phyloP scores from a whole-genome alignment of 75 land plant species.

The Picea sitchensis region DNA sequence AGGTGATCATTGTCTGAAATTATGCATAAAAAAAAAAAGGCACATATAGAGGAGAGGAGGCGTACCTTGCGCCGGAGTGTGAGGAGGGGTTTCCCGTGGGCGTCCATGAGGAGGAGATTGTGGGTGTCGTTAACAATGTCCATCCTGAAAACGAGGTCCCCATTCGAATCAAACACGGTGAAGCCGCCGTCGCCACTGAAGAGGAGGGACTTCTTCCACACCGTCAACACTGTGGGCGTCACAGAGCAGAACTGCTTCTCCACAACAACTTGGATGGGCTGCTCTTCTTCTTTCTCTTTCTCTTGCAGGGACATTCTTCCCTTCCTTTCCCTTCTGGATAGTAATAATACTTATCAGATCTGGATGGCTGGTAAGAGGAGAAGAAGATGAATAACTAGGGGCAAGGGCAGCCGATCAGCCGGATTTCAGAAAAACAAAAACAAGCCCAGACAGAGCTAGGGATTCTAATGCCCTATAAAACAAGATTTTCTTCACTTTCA shows the following conservation, averaged over 20 bases:
- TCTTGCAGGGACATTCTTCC: too few relatives aligned
- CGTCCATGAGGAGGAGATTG: constrained; percentile 54
- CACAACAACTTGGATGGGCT: constrained; percentile 13
- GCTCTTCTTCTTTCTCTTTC: neutral
- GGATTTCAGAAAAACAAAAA: too few relatives aligned
- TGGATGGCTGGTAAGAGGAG: too few relatives aligned
- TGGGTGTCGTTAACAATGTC: constrained; percentile 35
- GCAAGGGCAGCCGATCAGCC: too few relatives aligned
- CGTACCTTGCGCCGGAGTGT: constrained; percentile 51
- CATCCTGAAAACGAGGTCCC: constrained; percentile 50
- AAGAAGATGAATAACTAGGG: too few relatives aligned
- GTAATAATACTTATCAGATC: too few relatives aligned
- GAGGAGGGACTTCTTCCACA: constrained; percentile 53
- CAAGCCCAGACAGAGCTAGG: too few relatives aligned
- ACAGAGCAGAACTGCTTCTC: constrained; percentile 22
- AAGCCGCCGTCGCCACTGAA: constrained; percentile 47
- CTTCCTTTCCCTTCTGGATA: too few relatives aligned
- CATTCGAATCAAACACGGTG: constrained; percentile 43
- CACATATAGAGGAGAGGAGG: neutral
- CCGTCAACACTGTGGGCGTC: constrained; percentile 43
- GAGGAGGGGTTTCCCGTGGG: constrained; percentile 41
- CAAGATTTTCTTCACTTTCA: too few relatives aligned
- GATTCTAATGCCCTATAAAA: too few relatives aligned
- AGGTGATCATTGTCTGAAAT: neutral
- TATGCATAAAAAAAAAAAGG: neutral